phyloP scores from a whole-genome alignment of 148 eudicot genomes.

The Chenopodium suecicum region DNA sequence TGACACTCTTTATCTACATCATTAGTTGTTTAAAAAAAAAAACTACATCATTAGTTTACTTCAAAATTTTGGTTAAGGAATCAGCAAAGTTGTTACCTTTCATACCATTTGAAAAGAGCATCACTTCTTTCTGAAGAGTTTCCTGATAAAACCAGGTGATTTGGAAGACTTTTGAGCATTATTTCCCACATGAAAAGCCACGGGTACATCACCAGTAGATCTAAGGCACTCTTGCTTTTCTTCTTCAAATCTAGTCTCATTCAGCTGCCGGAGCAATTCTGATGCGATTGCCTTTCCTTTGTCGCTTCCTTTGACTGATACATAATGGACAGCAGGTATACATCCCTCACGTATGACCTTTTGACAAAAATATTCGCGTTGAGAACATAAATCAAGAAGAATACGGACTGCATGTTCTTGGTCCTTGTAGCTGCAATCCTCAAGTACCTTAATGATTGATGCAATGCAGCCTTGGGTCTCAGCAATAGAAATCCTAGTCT shows the following conservation, averaged over 20 bases:
- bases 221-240: slow-evolving; percentile 21
- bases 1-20: neutral
- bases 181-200: neutral
- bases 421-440: slow-evolving; percentile 40
- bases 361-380: slow-evolving; percentile 47
- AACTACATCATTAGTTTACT: slow-evolving; percentile 9
- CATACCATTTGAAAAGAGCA: neutral
- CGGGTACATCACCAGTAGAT: slow-evolving; percentile 16
- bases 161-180: slow-evolving; percentile 28
- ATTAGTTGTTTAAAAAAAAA: neutral
- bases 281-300: slow-evolving; percentile 54
- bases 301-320: slow-evolving; percentile 55
- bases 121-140: slow-evolving; percentile 33
- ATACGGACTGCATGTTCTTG: slow-evolving; percentile 62
- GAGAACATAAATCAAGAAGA: slow-evolving; percentile 62
- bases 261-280: slow-evolving; percentile 59
- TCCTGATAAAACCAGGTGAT: slow-evolving; percentile 31
- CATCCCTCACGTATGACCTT: slow-evolving; percentile 69
- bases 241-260: slow-evolving; percentile 27
- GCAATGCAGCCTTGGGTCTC: slow-evolving; percentile 71
- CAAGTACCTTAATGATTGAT: slow-evolving; percentile 58
- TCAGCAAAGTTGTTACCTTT: neutral
- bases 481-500: slow-evolving; percentile 37
- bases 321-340: slow-evolving; percentile 44
- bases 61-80: slow-evolving; percentile 1